Base-by-base conservation (phyloP, 2,329 filamentous ascomycete species). In the Aspergillus floridensis region DNA sequence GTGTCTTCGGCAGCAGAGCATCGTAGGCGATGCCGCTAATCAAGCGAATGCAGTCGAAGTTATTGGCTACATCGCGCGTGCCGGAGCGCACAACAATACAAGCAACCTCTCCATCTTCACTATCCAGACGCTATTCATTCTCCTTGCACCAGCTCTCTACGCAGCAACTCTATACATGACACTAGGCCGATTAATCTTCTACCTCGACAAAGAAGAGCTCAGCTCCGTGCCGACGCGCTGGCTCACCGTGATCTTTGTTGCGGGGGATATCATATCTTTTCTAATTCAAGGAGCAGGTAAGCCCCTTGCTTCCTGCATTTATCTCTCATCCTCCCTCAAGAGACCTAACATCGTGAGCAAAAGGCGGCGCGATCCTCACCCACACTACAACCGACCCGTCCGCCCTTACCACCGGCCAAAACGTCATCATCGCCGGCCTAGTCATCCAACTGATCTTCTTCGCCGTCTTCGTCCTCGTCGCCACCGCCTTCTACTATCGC, bases 391-490 rank as follows among this genome's bases (percentile, higher is more conserved):
- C 49, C 38, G 49, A 59, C 38, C 14, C 38, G 5, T 44, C 38
- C 38, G 38, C 38, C 31, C 53, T 61, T 44, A 55, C 57, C 7
- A 44, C 48, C 7, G 66, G 63, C 10, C 63, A 69, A 51, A 58
- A 67, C 16, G 74, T 87, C 52, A 80, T 88, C n/a, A 71, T 87
- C 7, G 80, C 65, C 1, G 86, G 86, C 2, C 73, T 88, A 2
- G 68, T 82, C 32, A 69, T 87, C 16, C 86, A 88, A 66, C 77
- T 88, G 24, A 44, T 84, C 47, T 79, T 84, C 57, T 87, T 88
- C 61, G 78, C 76, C 22, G 71, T 86, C 38, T 88, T 88, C 65
- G 70, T 83, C 38, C 58, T 79, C 4, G 78, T 79, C 1, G 77
- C 82, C 0, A 63, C 77, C 2, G 59, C 82, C 0, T 86, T 86